Percentiles rank a stretch among this genome's conserved stretches.
These are phyloP conservation scores for Udeniomyces megalosporus DNA, from an alignment of 768 basidiomycete genomes.

Conservation along the genomic window DNA sequence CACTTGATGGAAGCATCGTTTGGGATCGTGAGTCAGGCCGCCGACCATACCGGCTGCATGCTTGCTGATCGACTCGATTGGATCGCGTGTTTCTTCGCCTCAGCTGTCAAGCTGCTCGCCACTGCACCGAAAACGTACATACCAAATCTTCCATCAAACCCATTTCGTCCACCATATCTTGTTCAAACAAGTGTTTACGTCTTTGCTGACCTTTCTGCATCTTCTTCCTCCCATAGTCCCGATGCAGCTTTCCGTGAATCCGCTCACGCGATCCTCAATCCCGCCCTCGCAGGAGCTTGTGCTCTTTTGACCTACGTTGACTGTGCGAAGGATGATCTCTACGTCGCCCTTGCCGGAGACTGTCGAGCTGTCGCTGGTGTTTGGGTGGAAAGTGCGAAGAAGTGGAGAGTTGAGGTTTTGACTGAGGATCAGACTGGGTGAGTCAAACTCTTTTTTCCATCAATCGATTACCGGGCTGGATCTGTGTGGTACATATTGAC, in stretches of 20 bases:
- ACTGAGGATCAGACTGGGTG: conserved; percentile 92
- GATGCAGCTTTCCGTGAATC: conserved; percentile 42
- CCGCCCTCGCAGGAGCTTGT: conserved; percentile 80
- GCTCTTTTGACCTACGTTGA: conserved; percentile 79
- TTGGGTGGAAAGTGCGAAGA: conserved; percentile 57
- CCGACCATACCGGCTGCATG: background rate
- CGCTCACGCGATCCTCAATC: conserved; percentile 54
- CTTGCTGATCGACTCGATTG: background rate
- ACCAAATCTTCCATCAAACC: too few relatives aligned
- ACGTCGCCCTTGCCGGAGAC: conserved; percentile 84
- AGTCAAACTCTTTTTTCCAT: background rate
- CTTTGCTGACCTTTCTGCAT: background rate
- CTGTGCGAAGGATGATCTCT: conserved; percentile 60
- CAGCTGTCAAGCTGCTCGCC: conserved; percentile 1
- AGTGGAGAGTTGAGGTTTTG: conserved; percentile 84
- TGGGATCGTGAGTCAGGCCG: conserved; percentile 4
- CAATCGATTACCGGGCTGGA: too few relatives aligned
- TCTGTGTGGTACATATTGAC: too few relatives aligned
- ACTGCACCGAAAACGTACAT: background rate
- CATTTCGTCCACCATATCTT: background rate
- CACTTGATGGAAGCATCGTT: conserved; percentile 8
- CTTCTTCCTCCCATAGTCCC: conserved; percentile 30
- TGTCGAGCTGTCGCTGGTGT: conserved; percentile 89
- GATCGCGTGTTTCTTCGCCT: background rate
- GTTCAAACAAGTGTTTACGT: too few relatives aligned